Evolutionary conservation across 805 yeast species (phyloP), one percentile per base, ranked within the genome.

Genomic region (Cephaloascus albidus): DNA sequence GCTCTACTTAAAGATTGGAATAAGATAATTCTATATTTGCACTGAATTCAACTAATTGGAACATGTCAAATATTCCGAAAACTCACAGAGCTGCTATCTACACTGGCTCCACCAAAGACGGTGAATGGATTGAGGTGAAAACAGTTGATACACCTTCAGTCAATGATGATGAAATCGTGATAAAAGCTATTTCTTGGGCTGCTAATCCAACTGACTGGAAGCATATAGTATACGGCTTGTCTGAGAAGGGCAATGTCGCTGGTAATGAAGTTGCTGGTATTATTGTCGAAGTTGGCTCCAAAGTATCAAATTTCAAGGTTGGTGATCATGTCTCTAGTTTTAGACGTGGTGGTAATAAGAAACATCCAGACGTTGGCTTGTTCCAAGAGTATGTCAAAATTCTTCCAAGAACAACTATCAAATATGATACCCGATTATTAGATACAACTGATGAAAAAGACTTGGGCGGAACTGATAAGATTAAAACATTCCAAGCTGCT

Each of bases 201-300:
- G 65, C 70, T 33, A 82, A 82, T 50, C 88, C 87, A 34, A 74
- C 82, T 4, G 89, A 82, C 51, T 79, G 82, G 81, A 79, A 79
- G 50, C 84, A 78, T 48, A 52, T 70, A 34, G 64, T 51, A 3
- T 54, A 40, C 39, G 48, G 60, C 8, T 46, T 58, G 40, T 74
- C 77, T 17, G 55, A 46, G 1, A 55, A 68, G 30, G 83, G 80
- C 19, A 52, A 64, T 20, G 63, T 78, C 36, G 53, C 67, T 12
- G 90, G 89, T 15, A 60, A 75, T 40, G 88, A 82, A 51, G 72
- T 68, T 27, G 57, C 81, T 36, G 87, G 87, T 28, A 61, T 60
- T 23, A 76, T 81, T 34, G 64, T 61, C 26, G 68, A 65, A n/a
- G 72, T 76, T 18, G 81, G 82, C 12, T 50, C 63, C 10, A 58